phyloP scores from a whole-genome alignment of 768 basidiomycete species.

The Auriscalpium microsporum region DNA sequence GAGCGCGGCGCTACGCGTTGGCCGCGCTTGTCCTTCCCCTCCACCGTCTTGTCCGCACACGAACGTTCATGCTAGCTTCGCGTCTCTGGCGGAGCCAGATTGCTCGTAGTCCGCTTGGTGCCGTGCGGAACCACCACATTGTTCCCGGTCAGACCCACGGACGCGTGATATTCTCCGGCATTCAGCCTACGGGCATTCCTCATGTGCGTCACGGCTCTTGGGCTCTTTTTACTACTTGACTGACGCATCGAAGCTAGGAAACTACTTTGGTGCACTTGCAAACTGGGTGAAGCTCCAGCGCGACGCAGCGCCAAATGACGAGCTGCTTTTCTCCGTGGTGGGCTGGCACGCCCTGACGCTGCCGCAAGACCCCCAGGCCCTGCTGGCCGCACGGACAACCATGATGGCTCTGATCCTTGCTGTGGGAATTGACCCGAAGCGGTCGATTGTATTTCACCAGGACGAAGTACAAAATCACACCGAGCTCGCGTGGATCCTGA shows the following conservation, averaged over 20 bases:
- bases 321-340: slow-evolving; percentile 78
- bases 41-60: neutral
- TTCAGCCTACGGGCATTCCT: slow-evolving; percentile 88
- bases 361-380: slow-evolving; percentile 67
- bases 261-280: slow-evolving; percentile 82
- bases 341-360: slow-evolving; percentile 93
- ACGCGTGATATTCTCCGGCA: slow-evolving; percentile 74
- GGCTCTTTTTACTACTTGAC: neutral
- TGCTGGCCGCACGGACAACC: slow-evolving; percentile 57
- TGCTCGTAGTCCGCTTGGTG: too few relatives aligned
- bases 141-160: neutral
- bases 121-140: too few relatives aligned
- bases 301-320: slow-evolving; percentile 45
- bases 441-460: slow-evolving; percentile 76
- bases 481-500: slow-evolving; percentile 86
- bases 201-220: slow-evolving; percentile 46
- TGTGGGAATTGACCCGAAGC: slow-evolving; percentile 71
- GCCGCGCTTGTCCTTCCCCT: too few relatives aligned
- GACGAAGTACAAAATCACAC: slow-evolving; percentile 82
- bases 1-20: too few relatives aligned
- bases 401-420: slow-evolving; percentile 81
- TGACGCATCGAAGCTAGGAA: slow-evolving; percentile 59
- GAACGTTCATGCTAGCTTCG: too few relatives aligned
- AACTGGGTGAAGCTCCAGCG: slow-evolving; percentile 85
- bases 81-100: too few relatives aligned